Evolutionary conservation across 176 grass and related monocot genomes (phyloP).

Genomic region (Hordeum marinum): DNA sequence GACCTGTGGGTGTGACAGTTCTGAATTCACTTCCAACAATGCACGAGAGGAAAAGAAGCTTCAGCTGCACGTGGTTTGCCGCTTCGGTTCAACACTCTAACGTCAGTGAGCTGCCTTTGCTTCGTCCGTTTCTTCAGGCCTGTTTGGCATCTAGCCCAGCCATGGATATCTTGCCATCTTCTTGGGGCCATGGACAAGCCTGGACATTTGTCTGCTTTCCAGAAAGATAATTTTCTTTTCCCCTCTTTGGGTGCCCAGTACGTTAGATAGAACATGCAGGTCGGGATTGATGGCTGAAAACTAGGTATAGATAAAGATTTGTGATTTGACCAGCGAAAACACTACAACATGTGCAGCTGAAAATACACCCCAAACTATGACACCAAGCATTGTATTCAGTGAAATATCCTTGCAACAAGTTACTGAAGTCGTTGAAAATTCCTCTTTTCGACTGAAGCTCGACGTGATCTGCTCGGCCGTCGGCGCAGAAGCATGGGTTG

Average conservation of each 20-base stretch:
- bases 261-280: not conserved
- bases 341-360: not conserved
- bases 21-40: not conserved
- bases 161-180: not conserved
- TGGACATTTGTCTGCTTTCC: not conserved
- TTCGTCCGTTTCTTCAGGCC: slow-evolving; percentile 14
- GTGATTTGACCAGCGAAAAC: not conserved
- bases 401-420: not conserved
- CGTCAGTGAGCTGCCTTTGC: slow-evolving; percentile 8
- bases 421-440: not conserved
- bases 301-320: not conserved
- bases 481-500: slow-evolving; percentile 73
- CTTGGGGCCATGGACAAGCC: not conserved
- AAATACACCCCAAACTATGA: not conserved
- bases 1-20: not conserved
- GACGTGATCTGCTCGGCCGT: slow-evolving; percentile 73
- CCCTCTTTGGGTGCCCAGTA: not conserved
- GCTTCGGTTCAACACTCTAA: slow-evolving; percentile 15
- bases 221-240: not conserved
- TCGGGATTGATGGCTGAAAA: not conserved
- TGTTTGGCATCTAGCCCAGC: not conserved
- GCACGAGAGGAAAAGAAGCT: not conserved
- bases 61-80: slow-evolving; percentile 12
- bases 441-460: slow-evolving; percentile 34
- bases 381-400: not conserved